Conservation (phyloP, 2,329 filamentous ascomycete genomes). For the Penicillium griseofulvum region DNA sequence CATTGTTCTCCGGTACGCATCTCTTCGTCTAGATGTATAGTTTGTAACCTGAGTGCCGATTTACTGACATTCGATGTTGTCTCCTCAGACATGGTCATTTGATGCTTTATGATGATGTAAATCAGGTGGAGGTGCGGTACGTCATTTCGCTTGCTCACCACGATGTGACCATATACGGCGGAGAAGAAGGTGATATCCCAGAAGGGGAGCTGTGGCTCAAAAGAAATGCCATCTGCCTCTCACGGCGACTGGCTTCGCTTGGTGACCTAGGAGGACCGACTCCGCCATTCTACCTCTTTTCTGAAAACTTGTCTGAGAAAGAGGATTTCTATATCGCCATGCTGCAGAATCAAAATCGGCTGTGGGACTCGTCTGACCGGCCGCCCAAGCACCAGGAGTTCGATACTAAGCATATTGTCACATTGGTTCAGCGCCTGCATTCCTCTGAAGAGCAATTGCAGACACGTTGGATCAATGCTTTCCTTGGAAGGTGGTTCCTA, state of each 20-base stretch:
- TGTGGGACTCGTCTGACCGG: constrained; percentile 54
- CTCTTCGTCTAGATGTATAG: not conserved
- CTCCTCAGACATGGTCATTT: constrained; percentile 76
- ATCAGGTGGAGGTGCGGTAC: constrained; percentile 92
- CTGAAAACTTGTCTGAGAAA: constrained; percentile 91
- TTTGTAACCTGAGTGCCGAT: not conserved
- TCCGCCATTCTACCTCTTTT: constrained; percentile 91
- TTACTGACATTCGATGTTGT: constrained; percentile 16
- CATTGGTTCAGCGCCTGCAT: constrained; percentile 84
- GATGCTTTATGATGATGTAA: constrained; percentile 95
- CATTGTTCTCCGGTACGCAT: constrained; percentile 73
- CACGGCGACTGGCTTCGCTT: constrained; percentile 58
- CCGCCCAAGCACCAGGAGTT: constrained; percentile 72
- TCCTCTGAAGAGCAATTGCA: constrained; percentile 88
- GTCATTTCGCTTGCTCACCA: constrained; percentile 92
- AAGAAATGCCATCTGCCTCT: constrained; percentile 79
- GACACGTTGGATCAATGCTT: constrained; percentile 88
- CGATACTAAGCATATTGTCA: constrained; percentile 81
- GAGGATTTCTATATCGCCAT: constrained; percentile 98
- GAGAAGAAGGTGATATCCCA: constrained; percentile 70
- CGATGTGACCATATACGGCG: constrained; percentile 75
- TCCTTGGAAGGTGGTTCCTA: constrained; percentile 84
- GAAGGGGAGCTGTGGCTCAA: constrained; percentile 97
- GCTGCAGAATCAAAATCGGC: constrained; percentile 76
- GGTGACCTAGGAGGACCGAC: constrained; percentile 58